phyloP scores from a whole-genome alignment of 345 rosid genomes.

The Brassica rapa region DNA sequence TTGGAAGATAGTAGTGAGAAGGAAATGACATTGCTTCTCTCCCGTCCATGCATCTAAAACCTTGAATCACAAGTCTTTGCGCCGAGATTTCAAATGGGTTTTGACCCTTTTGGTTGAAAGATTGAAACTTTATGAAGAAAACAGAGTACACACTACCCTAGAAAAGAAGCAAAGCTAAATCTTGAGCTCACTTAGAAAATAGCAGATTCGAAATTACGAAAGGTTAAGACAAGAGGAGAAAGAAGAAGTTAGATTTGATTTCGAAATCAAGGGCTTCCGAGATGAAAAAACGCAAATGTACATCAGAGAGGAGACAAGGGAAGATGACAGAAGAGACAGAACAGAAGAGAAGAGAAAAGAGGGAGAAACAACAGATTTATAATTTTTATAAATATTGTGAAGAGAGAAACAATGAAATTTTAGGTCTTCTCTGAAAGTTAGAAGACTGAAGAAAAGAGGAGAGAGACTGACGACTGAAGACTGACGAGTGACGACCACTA shows the following conservation, averaged over 20 bases:
- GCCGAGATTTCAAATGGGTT: neutral
- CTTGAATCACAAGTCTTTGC: conserved; percentile 31
- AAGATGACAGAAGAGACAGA: neutral
- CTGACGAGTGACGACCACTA: conserved; percentile 21
- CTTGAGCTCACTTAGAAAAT: neutral
- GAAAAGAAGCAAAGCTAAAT: neutral
- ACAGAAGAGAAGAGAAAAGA: neutral
- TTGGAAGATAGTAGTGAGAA: conserved; percentile 78
- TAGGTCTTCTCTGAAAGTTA: conserved; percentile 32
- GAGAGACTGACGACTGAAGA: neutral
- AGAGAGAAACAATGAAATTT: conserved; percentile 27
- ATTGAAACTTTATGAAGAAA: conserved; percentile 22
- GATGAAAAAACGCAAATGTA: conserved; percentile 38
- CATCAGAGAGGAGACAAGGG: conserved; percentile 23
- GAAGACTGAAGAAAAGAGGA: conserved; percentile 27
- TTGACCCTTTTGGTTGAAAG: neutral
- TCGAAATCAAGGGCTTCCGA: conserved; percentile 53
- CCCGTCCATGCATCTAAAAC: conserved; percentile 95
- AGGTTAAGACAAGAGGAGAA: neutral
- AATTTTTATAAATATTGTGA: neutral
- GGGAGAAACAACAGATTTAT: conserved; percentile 1
- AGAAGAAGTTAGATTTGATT: conserved; percentile 53
- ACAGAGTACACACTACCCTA: neutral
- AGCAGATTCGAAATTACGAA: too few relatives aligned
- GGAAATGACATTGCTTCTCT: conserved; percentile 91